A percentile compares a stretch with the other conserved stretches of the same genome.
Evolutionary conservation across 768 basidiomycete genomes (phyloP).

Genomic region (Pleurotus tuoliensis): DNA sequence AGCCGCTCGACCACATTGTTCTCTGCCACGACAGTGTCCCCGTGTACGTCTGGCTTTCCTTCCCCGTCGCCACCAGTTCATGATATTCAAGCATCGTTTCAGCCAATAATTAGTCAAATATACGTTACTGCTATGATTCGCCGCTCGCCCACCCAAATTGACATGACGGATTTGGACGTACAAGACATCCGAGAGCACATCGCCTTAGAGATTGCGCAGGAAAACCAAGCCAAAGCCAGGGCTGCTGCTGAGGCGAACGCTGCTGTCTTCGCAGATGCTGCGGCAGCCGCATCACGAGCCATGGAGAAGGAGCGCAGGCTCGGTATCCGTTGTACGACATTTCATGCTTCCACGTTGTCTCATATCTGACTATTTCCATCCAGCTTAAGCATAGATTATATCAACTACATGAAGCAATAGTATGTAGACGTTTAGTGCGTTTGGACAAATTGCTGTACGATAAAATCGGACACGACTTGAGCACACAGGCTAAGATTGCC

Average conservation of each 20-base stretch:
- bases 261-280: constrained; percentile 1
- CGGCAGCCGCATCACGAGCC: constrained; percentile 1
- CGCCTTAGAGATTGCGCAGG: constrained; percentile 41
- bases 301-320: constrained; percentile 5
- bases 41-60: not conserved
- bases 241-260: not conserved
- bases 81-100: no score
- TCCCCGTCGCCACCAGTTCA: no score
- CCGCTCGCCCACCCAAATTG: constrained; percentile 70
- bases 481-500: not conserved
- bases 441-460: not conserved
- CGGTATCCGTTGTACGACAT: constrained; percentile 1
- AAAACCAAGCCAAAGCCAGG: not conserved
- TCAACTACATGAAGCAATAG: not conserved
- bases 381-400: not conserved
- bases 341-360: not conserved
- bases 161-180: constrained; percentile 73
- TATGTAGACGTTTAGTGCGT: not conserved
- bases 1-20: constrained; percentile 12
- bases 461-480: not conserved
- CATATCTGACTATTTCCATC: no score
- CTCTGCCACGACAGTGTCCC: constrained; percentile 10
- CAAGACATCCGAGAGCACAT: constrained; percentile 71
- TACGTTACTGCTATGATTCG: constrained; percentile 54
- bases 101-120: no score